Evolutionary conservation across 192 early-diverging fungal genomes (phyloP), one percentile per base, ranked within the genome.

Genomic region (Coemansia sp.): DNA sequence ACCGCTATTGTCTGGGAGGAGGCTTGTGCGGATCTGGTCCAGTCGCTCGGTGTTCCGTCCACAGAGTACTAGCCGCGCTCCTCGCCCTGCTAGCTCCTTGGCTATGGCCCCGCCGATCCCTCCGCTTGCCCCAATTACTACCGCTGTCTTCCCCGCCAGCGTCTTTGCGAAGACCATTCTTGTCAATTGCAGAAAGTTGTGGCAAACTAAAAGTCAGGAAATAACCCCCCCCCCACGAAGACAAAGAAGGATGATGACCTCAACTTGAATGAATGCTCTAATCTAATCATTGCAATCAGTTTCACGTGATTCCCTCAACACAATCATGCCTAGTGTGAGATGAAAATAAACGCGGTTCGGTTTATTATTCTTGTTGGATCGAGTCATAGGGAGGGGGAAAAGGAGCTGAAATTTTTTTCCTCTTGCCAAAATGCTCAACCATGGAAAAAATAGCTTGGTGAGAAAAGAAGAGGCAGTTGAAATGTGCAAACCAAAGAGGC

Each of bases 81-180:
- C 87, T 3, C 85, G 75, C 7, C 53, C 25, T 1, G 87, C 85
- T 66, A 91, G 89, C 14, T 85, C 79, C 34, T 77, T 55, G 6
- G 87, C 85, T 60, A 84, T 85, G 14, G 88, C 84, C 5, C 86
- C 62, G 8, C 92, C 92, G 58, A 93, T 92, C 11, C 92, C 92
- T 45, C 92, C 86, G 23, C 86, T 88, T 0, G 89, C 92, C 0
- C 92, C 92, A 19, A 89, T 87, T 22, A 93, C 71, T 14, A 84
- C 38, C 40, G 75, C 75, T 36, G 70, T 68, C 66, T 50, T 68
- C 14, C 75, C 75, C 5, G 40, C 57, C 59, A 78, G n/a, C 56
- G 55, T 50, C 30, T 20, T 7, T n/a, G 22, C 55, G 23, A 41
- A 14, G 23, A 36, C 20, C 31, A 40, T 15, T 57, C 25, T 34